Percentiles rank a stretch among this genome's conserved stretches.
phyloP scores from a whole-genome alignment of 1,284 basidiomycete genomes.

The Cryptococcus deneoformans region DNA sequence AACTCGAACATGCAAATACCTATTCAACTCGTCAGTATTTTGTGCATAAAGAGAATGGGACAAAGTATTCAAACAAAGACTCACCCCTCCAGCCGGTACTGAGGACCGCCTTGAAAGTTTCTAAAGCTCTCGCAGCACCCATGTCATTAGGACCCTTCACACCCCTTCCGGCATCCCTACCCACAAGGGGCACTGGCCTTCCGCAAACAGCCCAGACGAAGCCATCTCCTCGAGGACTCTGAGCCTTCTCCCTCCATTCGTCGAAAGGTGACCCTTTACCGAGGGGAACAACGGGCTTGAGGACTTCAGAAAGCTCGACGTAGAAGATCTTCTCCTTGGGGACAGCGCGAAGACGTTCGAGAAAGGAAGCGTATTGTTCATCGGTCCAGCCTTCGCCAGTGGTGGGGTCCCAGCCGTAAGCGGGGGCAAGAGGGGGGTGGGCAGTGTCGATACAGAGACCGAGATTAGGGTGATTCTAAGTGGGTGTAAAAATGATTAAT shows the following conservation, averaged over 20 bases:
- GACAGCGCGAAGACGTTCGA: constrained; percentile 8
- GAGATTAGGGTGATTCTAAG: constrained; percentile 16
- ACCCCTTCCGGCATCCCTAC: constrained; percentile 8
- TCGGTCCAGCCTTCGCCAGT: constrained; percentile 6
- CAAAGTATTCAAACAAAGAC: background rate
- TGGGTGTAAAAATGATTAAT: background rate
- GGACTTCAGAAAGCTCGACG: constrained; percentile 19
- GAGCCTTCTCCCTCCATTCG: background rate
- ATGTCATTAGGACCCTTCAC: constrained; percentile 5
- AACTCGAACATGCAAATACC: background rate
- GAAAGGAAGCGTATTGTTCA: background rate
- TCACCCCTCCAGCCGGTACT: constrained; percentile 14
- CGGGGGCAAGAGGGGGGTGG: constrained; percentile 15
- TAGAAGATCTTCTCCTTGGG: constrained; percentile 16
- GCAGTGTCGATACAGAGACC: constrained; percentile 21
- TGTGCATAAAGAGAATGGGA: background rate
- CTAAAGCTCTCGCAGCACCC: constrained; percentile 6
- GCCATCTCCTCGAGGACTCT: background rate
- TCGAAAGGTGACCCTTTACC: constrained; percentile 11
- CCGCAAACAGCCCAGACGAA: constrained; percentile 10
- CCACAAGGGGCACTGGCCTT: constrained; percentile 10
- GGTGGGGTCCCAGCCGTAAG: constrained; percentile 15
- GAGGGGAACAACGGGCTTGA: constrained; percentile 10
- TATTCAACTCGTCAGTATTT: background rate
- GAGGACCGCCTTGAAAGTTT: constrained; percentile 11